Evolutionary conservation across 1,284 basidiomycete species (phyloP).

Genomic region (Ceratobasidium sp.): DNA sequence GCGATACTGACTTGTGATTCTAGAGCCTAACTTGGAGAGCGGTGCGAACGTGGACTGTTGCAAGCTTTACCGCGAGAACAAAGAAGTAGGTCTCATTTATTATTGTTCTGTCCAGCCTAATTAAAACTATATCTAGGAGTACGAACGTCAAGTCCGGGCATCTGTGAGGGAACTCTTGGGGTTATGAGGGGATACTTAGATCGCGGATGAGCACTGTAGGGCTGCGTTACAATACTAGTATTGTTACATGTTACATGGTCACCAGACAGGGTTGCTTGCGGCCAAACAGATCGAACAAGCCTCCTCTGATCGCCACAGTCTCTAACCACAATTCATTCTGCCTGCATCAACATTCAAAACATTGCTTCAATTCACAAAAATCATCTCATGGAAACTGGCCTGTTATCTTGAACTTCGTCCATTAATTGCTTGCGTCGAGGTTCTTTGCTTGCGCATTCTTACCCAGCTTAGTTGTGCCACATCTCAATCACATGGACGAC

Average conservation of each 20-base stretch:
- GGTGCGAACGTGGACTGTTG: slow-evolving; percentile 98
- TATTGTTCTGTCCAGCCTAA: not conserved
- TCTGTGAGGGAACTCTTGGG: slow-evolving; percentile 60
- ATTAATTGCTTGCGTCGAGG: not conserved
- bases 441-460: not conserved
- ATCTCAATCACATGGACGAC: not conserved
- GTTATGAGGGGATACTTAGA: slow-evolving; percentile 51
- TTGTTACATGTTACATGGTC: slow-evolving; percentile 15
- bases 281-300: not conserved
- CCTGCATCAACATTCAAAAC: no score
- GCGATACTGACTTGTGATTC: not conserved
- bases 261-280: not conserved
- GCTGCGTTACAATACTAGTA: not conserved
- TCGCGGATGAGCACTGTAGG: not conserved
- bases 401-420: not conserved
- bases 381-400: not conserved
- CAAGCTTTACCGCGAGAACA: slow-evolving; percentile 92
- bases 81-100: slow-evolving; percentile 57
- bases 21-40: slow-evolving; percentile 98
- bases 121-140: slow-evolving; percentile 52
- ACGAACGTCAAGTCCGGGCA: slow-evolving; percentile 59
- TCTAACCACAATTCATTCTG: no score
- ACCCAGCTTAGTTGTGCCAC: no score
- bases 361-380: no score
- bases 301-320: not conserved